These are phyloP conservation scores for Smallanthus sonchifolius DNA, from an alignment of 129 eudicot species.

Conservation along the genomic window DNA sequence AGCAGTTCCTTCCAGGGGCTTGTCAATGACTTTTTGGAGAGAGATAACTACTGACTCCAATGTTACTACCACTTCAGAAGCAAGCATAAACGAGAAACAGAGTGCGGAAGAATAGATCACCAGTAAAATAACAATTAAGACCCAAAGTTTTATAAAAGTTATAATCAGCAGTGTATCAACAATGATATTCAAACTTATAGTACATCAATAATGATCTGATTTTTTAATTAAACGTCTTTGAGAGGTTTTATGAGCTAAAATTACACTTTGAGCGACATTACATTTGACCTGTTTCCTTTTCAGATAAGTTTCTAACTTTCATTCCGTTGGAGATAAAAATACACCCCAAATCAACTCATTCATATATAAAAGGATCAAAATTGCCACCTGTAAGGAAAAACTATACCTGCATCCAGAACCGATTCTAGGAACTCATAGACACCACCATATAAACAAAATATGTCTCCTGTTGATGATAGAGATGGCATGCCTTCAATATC, in stretches of 20 bases:
- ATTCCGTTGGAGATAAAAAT: not conserved
- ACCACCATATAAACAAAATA: constrained; percentile 59
- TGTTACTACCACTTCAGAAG: constrained; percentile 65
- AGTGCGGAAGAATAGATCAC: constrained; percentile 48
- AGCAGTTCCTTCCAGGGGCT: constrained; percentile 40
- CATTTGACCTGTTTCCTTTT: not conserved
- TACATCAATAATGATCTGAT: not conserved
- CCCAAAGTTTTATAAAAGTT: not conserved
- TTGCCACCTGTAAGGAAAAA: not conserved
- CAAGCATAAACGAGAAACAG: constrained; percentile 57
- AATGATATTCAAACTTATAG: not conserved
- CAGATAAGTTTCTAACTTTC: not conserved
- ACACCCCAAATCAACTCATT: not conserved
- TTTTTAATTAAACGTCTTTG: not conserved
- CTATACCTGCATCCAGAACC: constrained; percentile 59
- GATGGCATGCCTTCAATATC: constrained; percentile 37
- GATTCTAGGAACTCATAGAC: constrained; percentile 55
- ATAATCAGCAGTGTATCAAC: not conserved
- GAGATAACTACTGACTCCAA: constrained; percentile 51
- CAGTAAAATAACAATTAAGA: constrained; percentile 10
- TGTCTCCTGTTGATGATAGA: constrained; percentile 52
- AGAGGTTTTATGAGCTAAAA: not conserved
- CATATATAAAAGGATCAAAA: not conserved
- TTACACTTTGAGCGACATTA: not conserved
- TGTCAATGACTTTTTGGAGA: constrained; percentile 31